Percentiles rank a stretch among this genome's conserved stretches.
phyloP scores from a whole-genome alignment of 805 yeast species.

The Groenewaldozyma salmanticensis region DNA sequence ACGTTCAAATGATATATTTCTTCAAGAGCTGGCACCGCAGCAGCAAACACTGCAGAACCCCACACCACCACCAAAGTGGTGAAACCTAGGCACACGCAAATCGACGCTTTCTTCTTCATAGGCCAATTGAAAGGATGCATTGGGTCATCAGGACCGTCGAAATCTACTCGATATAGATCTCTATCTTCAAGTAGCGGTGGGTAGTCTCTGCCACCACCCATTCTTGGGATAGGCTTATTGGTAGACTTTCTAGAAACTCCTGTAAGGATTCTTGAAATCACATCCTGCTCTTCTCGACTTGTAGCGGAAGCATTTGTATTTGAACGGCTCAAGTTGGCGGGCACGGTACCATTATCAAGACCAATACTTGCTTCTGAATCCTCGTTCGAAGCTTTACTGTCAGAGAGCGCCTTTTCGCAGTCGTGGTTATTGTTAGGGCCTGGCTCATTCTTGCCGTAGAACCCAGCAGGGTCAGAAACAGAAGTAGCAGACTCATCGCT shows the following conservation, averaged over 20 bases:
- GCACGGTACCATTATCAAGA: neutral
- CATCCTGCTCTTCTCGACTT: constrained; percentile 12
- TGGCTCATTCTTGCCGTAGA: too few relatives aligned
- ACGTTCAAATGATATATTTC: constrained; percentile 47
- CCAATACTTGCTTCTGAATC: too few relatives aligned
- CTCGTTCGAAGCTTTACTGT: too few relatives aligned
- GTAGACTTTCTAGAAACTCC: constrained; percentile 10
- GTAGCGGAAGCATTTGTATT: constrained; percentile 1
- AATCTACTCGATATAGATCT: constrained; percentile 50
- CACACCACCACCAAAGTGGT: constrained; percentile 48
- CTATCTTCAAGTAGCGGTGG: constrained; percentile 15
- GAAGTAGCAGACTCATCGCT: neutral
- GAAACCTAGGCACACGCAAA: constrained; percentile 39
- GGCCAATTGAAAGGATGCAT: constrained; percentile 75
- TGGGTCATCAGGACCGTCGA: constrained; percentile 74
- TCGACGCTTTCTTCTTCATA: constrained; percentile 33
- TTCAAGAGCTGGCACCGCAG: constrained; percentile 43
- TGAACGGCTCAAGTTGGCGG: neutral
- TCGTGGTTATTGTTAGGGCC: too few relatives aligned
- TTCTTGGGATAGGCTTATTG: constrained; percentile 26
- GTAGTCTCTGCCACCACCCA: constrained; percentile 18
- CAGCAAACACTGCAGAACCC: constrained; percentile 79
- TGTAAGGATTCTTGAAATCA: constrained; percentile 14
- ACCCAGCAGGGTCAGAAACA: too few relatives aligned
- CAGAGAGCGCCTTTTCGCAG: too few relatives aligned